phyloP scores from a whole-genome alignment of 352 stramenopile genomes.

The Hyaloperonospora arabidopsidis region DNA sequence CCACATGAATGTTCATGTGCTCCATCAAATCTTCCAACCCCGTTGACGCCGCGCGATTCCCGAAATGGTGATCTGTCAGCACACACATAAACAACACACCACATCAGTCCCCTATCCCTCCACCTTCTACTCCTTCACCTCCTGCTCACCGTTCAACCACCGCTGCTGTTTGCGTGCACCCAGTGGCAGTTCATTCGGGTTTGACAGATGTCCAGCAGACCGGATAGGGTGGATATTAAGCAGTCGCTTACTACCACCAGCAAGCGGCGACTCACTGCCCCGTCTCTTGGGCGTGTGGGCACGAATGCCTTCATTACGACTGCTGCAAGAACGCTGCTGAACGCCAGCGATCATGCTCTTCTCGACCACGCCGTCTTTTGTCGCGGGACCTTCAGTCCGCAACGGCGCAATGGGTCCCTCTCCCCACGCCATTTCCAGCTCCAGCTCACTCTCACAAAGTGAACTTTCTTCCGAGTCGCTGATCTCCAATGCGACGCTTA shows the following conservation, averaged over 20 bases:
- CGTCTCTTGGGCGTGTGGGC: constrained; percentile 62
- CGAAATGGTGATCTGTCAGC: constrained; percentile 69
- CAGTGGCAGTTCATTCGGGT: constrained; percentile 61
- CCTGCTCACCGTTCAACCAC: constrained; percentile 67
- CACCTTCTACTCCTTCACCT: not conserved
- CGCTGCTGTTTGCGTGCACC: constrained; percentile 69
- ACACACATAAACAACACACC: not conserved
- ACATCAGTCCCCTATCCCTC: not conserved
- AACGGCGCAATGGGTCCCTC: constrained; percentile 70
- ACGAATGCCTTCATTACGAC: constrained; percentile 52
- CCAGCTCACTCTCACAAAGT: constrained; percentile 64
- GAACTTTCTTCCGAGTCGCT: constrained; percentile 69
- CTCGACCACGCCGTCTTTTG: constrained; percentile 8
- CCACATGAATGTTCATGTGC: constrained; percentile 81
- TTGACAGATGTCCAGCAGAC: constrained; percentile 51
- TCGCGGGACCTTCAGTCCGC: constrained; percentile 19
- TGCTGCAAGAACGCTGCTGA: constrained; percentile 41
- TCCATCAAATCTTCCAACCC: constrained; percentile 80
- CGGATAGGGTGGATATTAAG: constrained; percentile 77
- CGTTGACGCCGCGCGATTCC: constrained; percentile 61
- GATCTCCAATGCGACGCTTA: constrained; percentile 19
- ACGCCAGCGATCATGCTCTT: constrained; percentile 13
- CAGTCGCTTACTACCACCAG: constrained; percentile 58
- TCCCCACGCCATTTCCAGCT: constrained; percentile 71
- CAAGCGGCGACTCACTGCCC: constrained; percentile 40